Base-by-base conservation (phyloP, 2,329 filamentous ascomycete genomes). In the Kalmusia sp. region DNA sequence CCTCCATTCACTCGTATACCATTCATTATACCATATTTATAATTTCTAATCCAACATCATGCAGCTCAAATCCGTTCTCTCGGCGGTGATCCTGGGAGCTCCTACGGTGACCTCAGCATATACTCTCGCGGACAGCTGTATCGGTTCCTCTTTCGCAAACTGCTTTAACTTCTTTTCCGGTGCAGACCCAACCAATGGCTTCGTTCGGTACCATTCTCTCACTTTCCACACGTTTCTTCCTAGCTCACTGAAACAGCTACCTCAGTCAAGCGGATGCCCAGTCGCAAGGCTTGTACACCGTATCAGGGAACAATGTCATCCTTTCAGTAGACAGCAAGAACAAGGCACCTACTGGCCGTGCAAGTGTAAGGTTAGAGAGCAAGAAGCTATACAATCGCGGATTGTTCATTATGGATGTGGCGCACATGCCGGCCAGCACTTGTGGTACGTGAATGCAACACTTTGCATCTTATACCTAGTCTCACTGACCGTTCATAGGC, bases 281-380 rank as follows among this genome's bases (percentile, higher is more conserved):
- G n/a, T 54, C 58, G 2, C 72, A 75, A 55, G 67, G 67, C 37
- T 70, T 69, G 31, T 60, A 64, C 57, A 55, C 61, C 3, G 58
- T 54, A 2, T 49, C 48, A 2, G 30, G 17, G 11, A 55, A 54
- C 28, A 54, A 30, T 27, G 49, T 76, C 27, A 78, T 76, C 57
- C 65, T 81, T 8, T 78, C 76, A 40, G 76, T 78, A 19, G 78
- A 81, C 55, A 72, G 67, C 52, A 67, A 72, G 55, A 75, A 74
- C 35, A 37, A 52, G 58, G 40, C 62, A 41, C 37, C 71, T 55
- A 43, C 49, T 65, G 73, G 73, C 17, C 71, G 79, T 1, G 64
- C 69, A 25, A 79, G 76, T 41, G 67, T 82, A 12, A 76, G 80
- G n/a, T 52, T 82, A 4, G 72, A 73, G 24, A 74, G 70, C 54